Base-by-base conservation (phyloP, 805 yeast species). In the Saccharomycopsis olivae region DNA sequence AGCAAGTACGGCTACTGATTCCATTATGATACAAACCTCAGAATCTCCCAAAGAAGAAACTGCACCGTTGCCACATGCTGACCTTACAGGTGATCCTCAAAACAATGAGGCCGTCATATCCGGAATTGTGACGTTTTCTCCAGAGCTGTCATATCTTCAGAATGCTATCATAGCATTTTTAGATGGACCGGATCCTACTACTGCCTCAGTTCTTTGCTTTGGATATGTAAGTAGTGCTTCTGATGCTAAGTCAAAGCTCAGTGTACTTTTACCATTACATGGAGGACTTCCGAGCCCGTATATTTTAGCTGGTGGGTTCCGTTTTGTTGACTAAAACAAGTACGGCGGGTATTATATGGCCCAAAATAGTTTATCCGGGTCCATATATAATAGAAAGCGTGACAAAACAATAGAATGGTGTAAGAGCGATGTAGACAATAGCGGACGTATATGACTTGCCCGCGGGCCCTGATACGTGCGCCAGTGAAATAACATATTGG, bases 201-300 rank as follows among this genome's bases (percentile, higher is more conserved):
- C 69, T 41, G 61, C 84, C 3, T 68, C 81, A 38, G 77, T 85
- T 0, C 54, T 84, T 48, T 97, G 98, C 0, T 89, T 75, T 59
- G 83, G 79, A 3, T 79, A 84, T 47, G 73, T 76, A 5, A 58
- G 61, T 14, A 78, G 75, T 47, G 83, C 76, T 17, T 94, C 88
- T 52, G 96, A 89, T 47, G 62, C 72, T 13, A 78, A 77, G 52
- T 68, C 71, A 13, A 79, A 73, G 49, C 53, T 84, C 40, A 78
- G 78, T 51, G 66, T 92, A 6, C 64, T 89, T 46, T 65, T 87
- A 46, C 97, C 99, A 0, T 80, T 85, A 4, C 96, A 95, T 2
- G 94, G 95, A 1, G 64, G 78, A 30, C 62, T 88, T 18, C 98
- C 98, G 0, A 68, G 76, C 19, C 73, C 77, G 47, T 76, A 82